Evolutionary conservation across 495 filamentous ascomycete genomes (phyloP).

Genomic region (Parathielavia hyrcaniae): DNA sequence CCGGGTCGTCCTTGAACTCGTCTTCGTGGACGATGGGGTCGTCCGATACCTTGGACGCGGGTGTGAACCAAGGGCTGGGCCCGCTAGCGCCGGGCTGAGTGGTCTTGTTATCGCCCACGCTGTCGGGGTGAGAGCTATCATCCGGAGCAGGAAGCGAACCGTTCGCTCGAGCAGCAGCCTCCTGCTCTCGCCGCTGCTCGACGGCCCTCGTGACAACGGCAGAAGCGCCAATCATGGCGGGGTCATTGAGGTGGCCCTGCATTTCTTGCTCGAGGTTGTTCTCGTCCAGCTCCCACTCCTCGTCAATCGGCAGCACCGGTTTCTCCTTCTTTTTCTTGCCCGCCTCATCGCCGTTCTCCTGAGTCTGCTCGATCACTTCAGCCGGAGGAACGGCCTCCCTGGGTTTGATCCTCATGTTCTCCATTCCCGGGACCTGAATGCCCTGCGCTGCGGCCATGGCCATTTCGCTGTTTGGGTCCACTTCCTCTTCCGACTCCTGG

Average conservation of each 20-base stretch:
- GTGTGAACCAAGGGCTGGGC: constrained; percentile 2
- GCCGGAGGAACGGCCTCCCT: neutral
- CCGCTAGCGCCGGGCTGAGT: neutral
- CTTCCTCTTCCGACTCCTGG: constrained; percentile 31
- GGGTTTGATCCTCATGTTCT: constrained; percentile 19
- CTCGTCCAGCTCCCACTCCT: constrained; percentile 47
- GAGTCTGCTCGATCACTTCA: neutral
- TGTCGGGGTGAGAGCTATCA: neutral
- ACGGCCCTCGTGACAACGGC: constrained; percentile 30
- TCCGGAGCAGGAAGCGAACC: neutral
- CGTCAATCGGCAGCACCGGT: constrained; percentile 32
- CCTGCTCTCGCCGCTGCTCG: constrained; percentile 24
- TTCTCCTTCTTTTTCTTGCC: constrained; percentile 18
- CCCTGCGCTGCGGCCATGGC: constrained; percentile 32
- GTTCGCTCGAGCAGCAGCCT: constrained; percentile 9
- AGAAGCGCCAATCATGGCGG: constrained; percentile 40
- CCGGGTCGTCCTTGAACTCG: constrained; percentile 82
- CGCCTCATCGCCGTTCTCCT: neutral
- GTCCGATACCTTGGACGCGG: constrained; percentile 29
- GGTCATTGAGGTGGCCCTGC: constrained; percentile 43
- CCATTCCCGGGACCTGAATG: constrained; percentile 22
- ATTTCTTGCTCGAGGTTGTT: constrained; percentile 46
- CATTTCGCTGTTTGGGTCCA: constrained; percentile 31
- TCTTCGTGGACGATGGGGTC: constrained; percentile 57
- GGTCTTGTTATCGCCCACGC: neutral